phyloP scores from a whole-genome alignment of 441 rosid genomes.

The Manihot esculenta region DNA sequence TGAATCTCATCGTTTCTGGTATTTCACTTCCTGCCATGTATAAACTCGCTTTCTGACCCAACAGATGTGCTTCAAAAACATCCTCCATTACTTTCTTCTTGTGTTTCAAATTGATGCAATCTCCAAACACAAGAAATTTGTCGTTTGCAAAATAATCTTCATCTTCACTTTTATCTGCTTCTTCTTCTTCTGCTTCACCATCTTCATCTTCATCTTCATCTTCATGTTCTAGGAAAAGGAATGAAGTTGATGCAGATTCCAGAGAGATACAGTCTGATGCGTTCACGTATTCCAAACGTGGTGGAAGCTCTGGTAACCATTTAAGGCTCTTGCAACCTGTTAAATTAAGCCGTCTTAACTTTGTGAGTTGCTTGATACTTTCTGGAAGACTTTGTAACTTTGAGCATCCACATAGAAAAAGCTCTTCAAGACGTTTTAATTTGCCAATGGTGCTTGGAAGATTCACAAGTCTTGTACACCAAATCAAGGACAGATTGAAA shows the following conservation, averaged over 20 bases:
- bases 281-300: slow-evolving; percentile 16
- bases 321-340: slow-evolving; percentile 23
- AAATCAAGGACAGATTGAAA: not conserved
- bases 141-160: no score
- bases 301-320: slow-evolving; percentile 32
- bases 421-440: not conserved
- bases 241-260: slow-evolving; percentile 14
- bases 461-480: not conserved
- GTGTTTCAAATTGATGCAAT: no score
- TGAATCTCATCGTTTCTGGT: no score
- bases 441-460: slow-evolving; percentile 1
- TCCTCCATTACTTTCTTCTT: no score
- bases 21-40: no score
- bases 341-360: slow-evolving; percentile 15
- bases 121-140: no score
- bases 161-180: no score
- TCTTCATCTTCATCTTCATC: no score
- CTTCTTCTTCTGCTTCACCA: no score
- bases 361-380: no score
- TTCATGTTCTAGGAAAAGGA: not conserved
- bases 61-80: no score
- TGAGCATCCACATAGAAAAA: not conserved
- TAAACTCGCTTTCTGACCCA: no score
- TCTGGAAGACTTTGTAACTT: not conserved
- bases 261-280: slow-evolving; percentile 25